Base-by-base conservation (phyloP, 2,329 filamentous ascomycete genomes). In the Torrubiella hemipterigena region DNA sequence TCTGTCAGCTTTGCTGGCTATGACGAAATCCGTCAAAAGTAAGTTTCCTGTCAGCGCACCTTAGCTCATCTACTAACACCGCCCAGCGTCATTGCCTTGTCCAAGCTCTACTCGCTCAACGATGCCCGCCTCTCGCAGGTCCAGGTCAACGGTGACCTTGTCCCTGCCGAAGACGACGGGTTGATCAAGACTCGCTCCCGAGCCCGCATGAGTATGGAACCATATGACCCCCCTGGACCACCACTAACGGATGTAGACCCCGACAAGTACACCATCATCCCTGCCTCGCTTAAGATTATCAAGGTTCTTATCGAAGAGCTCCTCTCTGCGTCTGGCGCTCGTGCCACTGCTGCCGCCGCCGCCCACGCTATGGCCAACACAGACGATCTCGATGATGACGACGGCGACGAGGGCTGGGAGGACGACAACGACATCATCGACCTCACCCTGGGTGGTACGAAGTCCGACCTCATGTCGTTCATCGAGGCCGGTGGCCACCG, bases 1-100 rank as follows among this genome's bases (percentile, higher is more conserved):
- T 94, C 86, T 4, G 73, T 93, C 55, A 93, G 81, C 55, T 98
- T 98, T 58, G 86, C 86, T n/a, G 91, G 91, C 10, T 98, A 95
- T 46, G 87, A 96, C 46, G 89, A 95, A 55, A 96, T 96, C 45
- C 75, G 87, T 44, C 85, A 95, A 55, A 98, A 96, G 82, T 87
- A 63, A 55, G 77, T 63, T n/a, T 19, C 12, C 3, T 15, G 7
- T 3, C 17, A 15, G 11, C 5, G 22, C 6, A 14, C 13, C 18
- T 13, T n/a, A 1, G 16, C 17, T 13, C 23, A 6, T 16, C 7
- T 19, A 13, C 20, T 30, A 12, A 33, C 17, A 26, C 13, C 14
- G 7, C 21, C 6, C 44, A 89, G 82, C 49, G 84, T 95, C 36
- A 89, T 94, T 44, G 91, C 91, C 6, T 69, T 98, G 3, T 87